Evolutionary conservation across 1,284 basidiomycete genomes (phyloP).

Genomic region (Cystobasidium pallidum): DNA sequence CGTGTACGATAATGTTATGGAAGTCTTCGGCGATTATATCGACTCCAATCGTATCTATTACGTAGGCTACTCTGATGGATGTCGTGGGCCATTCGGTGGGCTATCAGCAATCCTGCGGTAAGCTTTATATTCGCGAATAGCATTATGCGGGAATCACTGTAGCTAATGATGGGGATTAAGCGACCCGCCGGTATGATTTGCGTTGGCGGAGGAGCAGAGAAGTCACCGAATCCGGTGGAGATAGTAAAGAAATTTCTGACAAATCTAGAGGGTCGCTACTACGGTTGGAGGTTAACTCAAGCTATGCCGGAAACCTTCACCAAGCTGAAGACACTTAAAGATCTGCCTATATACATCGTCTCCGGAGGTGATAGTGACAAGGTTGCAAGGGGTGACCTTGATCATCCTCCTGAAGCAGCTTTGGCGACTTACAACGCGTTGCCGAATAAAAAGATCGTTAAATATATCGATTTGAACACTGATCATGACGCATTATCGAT

Average conservation of each 20-base stretch:
- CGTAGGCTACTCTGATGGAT: background rate
- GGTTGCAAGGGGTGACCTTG: background rate
- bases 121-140: background rate
- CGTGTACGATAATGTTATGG: too few relatives aligned
- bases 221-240: background rate
- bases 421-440: background rate
- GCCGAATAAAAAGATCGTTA: background rate
- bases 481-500: background rate
- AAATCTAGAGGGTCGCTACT: background rate
- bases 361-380: background rate
- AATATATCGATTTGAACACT: background rate
- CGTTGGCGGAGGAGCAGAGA: background rate
- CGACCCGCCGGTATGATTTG: background rate
- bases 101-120: background rate
- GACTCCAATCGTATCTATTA: background rate
- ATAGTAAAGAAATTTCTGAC: background rate
- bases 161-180: background rate
- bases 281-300: background rate
- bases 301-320: slow-evolving; percentile 5
- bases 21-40: too few relatives aligned
- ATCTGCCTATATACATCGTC: background rate
- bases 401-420: background rate
- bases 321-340: background rate
- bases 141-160: background rate
- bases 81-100: background rate